These are phyloP conservation scores for Botryotinia convoluta DNA, from an alignment of 2,329 filamentous ascomycete species.

Conservation along the genomic window DNA sequence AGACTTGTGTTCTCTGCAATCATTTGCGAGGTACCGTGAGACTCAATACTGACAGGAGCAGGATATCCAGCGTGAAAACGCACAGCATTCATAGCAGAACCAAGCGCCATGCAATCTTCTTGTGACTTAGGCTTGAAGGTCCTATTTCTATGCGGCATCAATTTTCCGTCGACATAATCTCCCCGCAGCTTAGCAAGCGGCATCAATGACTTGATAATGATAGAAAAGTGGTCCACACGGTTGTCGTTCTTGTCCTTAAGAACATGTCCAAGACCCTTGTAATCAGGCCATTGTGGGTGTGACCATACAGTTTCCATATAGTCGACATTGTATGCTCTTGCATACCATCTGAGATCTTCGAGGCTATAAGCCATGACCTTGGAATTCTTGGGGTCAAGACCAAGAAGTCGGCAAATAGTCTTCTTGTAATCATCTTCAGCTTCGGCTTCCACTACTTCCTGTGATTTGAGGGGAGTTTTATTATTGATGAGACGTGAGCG, in stretches of 20 bases:
- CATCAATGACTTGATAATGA: neutral
- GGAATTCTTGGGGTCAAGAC: neutral
- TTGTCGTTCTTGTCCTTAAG: neutral
- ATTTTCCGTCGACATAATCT: neutral
- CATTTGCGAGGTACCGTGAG: neutral
- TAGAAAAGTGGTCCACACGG: neutral
- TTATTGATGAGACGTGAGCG: neutral
- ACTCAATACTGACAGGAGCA: neutral
- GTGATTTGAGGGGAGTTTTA: neutral
- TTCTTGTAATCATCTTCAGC: constrained; percentile 13
- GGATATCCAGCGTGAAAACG: constrained; percentile 8
- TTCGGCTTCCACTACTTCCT: neutral
- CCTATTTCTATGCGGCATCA: neutral
- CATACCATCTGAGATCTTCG: constrained; percentile 25
- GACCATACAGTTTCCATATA: neutral
- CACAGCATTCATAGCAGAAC: neutral
- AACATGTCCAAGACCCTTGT: neutral
- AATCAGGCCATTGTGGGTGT: neutral
- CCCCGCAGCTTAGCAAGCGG: constrained; percentile 1
- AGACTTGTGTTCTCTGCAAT: neutral
- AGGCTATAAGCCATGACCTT: constrained; percentile 5
- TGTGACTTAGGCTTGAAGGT: neutral
- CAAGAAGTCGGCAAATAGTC: constrained; percentile 21
- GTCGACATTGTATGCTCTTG: constrained; percentile 24
- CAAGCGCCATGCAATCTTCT: neutral